Percentiles rank a stretch among this genome's conserved stretches.
Evolutionary conservation across 2,329 filamentous ascomycete species (phyloP).

Genomic region (Onygenales sp.): DNA sequence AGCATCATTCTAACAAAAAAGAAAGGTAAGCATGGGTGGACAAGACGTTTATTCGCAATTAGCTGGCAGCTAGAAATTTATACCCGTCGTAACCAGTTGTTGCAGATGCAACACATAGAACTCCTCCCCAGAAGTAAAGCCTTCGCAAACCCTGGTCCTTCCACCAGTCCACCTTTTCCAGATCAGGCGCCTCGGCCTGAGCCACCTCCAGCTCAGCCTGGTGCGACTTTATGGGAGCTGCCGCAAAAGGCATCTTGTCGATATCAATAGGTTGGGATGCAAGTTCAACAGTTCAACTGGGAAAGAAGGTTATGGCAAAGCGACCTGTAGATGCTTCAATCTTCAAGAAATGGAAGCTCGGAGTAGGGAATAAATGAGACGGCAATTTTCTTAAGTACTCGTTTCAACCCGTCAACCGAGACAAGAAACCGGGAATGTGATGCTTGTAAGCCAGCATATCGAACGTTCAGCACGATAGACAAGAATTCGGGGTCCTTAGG

Average conservation of each 20-base stretch:
- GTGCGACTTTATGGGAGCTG: not conserved
- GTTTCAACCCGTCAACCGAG: too few species aligned
- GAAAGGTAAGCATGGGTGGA: too few species aligned
- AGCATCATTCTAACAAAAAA: constrained; percentile 27
- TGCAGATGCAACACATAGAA: constrained; percentile 52
- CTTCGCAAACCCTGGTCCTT: constrained; percentile 48
- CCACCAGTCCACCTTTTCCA: constrained; percentile 49
- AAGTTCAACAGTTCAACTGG: too few species aligned
- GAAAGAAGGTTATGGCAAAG: too few species aligned
- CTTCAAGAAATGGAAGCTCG: too few species aligned
- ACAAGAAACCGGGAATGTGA: too few species aligned
- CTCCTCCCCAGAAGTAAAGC: constrained; percentile 44
- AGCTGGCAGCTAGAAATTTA: not conserved
- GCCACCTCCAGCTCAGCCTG: constrained; percentile 27
- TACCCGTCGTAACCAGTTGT: constrained; percentile 54
- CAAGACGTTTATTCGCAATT: too few species aligned
- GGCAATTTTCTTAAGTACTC: too few species aligned
- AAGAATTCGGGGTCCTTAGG: not conserved
- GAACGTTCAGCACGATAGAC: too few species aligned
- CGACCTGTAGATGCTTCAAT: too few species aligned
- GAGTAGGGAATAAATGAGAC: too few species aligned
- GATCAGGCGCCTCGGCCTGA: constrained; percentile 39
- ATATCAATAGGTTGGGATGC: not conserved
- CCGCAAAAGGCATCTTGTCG: not conserved
- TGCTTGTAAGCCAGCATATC: too few species aligned